These are phyloP conservation scores for Lactarius trivialis DNA, from an alignment of 768 basidiomycete genomes.

Conservation along the genomic window DNA sequence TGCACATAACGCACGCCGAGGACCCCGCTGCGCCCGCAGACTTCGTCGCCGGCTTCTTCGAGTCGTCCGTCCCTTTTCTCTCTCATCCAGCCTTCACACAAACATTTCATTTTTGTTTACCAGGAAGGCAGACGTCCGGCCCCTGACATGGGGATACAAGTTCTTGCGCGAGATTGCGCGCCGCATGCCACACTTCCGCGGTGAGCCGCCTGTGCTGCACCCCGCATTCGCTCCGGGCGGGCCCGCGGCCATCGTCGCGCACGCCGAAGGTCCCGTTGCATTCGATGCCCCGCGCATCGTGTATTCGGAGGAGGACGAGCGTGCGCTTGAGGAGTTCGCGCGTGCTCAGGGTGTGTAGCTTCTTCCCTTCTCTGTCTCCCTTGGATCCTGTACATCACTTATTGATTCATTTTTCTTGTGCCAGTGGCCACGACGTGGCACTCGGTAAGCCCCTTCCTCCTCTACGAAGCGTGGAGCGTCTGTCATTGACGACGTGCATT, in stretches of 20 bases:
- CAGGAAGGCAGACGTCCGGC: slow-evolving; percentile 31
- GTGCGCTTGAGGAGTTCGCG: slow-evolving; percentile 30
- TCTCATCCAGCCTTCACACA: slow-evolving; percentile 26
- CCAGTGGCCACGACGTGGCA: slow-evolving; percentile 27
- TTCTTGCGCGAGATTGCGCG: slow-evolving; percentile 45
- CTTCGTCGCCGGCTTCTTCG: slow-evolving; percentile 30
- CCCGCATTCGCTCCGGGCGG: slow-evolving; percentile 31
- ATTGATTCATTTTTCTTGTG: not conserved
- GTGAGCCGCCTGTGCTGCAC: slow-evolving; percentile 27
- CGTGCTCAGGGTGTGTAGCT: not conserved
- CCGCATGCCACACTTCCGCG: slow-evolving; percentile 40
- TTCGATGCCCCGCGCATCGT: slow-evolving; percentile 28
- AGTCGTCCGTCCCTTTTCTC: slow-evolving; percentile 43
- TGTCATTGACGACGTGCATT: not conserved
- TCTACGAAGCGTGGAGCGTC: not conserved
- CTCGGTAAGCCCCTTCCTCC: slow-evolving; percentile 24
- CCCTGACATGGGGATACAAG: slow-evolving; percentile 50
- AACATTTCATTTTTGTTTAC: slow-evolving; percentile 18
- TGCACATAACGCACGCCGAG: slow-evolving; percentile 22
- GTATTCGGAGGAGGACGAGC: slow-evolving; percentile 18
- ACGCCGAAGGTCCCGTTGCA: slow-evolving; percentile 22
- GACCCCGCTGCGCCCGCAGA: slow-evolving; percentile 22
- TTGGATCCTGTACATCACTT: too few relatives aligned
- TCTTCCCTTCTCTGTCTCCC: not conserved
- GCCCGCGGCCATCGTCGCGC: slow-evolving; percentile 20